Percentiles rank a stretch among this genome's conserved stretches.
Evolutionary conservation across 768 basidiomycete species (phyloP).

Genomic region (Nevesoporus exiguus): DNA sequence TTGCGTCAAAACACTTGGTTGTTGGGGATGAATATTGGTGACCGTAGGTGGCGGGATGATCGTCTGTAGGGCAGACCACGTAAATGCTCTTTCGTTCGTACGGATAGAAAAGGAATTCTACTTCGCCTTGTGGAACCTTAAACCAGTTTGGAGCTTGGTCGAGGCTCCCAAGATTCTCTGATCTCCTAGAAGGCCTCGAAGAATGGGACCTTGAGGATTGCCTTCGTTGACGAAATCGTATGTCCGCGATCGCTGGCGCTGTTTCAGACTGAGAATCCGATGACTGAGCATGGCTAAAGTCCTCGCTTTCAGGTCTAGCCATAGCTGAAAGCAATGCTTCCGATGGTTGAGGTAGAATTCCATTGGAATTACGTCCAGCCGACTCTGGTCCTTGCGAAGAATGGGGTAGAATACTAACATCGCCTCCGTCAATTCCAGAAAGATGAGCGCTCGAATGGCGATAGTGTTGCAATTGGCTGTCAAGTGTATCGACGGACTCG

Average conservation of each 20-base stretch:
- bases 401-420: neutral
- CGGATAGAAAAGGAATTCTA: neutral
- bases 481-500: neutral
- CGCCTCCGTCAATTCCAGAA: neutral
- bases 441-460: neutral
- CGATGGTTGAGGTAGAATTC: neutral
- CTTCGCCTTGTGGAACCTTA: neutral
- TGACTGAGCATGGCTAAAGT: neutral
- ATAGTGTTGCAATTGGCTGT: too few species aligned
- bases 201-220: neutral
- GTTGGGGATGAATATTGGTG: neutral
- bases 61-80: neutral
- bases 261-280: neutral
- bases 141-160: neutral
- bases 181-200: neutral
- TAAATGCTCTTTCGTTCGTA: neutral
- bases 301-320: neutral
- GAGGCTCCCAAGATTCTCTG: neutral
- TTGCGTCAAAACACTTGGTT: neutral
- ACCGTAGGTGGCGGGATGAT: neutral
- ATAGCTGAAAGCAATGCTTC: neutral
- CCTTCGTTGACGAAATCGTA: neutral
- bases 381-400: neutral
- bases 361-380: neutral
- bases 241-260: neutral